phyloP scores from a whole-genome alignment of 176 grass and related monocot genomes.

The Triticum timopheevii region DNA sequence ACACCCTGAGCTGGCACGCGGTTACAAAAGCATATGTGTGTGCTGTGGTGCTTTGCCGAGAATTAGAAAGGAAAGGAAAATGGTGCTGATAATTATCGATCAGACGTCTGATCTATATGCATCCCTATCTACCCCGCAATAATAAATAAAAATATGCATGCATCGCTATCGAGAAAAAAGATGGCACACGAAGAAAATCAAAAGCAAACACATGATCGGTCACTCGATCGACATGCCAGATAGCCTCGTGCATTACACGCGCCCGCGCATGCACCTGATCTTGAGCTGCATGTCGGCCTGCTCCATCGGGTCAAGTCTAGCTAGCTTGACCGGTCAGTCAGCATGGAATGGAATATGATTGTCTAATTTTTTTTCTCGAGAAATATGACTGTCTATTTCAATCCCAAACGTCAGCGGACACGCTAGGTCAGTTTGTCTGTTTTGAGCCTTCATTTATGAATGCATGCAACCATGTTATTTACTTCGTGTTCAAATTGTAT shows the following conservation, averaged over 20 bases:
- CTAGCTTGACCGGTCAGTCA: background rate
- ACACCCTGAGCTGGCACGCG: slow-evolving; percentile 31
- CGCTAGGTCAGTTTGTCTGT: too few relatives aligned
- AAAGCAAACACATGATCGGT: background rate
- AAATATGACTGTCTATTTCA: too few relatives aligned
- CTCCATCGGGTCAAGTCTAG: background rate
- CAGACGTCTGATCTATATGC: slow-evolving; percentile 8
- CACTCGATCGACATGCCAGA: background rate
- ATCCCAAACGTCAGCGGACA: too few relatives aligned
- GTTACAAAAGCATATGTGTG: background rate
- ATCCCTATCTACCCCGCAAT: too few relatives aligned
- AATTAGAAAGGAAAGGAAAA: background rate
- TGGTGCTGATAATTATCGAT: background rate
- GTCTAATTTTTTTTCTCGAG: too few relatives aligned
- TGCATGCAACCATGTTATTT: too few relatives aligned
- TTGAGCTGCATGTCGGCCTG: background rate
- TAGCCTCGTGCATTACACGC: background rate
- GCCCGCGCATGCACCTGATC: background rate
- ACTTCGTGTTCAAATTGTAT: too few relatives aligned
- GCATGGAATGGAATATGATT: background rate
- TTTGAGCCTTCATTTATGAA: too few relatives aligned
- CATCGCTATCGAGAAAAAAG: slow-evolving; percentile 20
- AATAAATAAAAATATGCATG: background rate
- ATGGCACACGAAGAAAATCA: background rate
- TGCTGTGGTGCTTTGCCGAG: background rate